Evolutionary conservation across 2,329 filamentous ascomycete genomes (phyloP).

Genomic region (Aspergillus thermomutatus): DNA sequence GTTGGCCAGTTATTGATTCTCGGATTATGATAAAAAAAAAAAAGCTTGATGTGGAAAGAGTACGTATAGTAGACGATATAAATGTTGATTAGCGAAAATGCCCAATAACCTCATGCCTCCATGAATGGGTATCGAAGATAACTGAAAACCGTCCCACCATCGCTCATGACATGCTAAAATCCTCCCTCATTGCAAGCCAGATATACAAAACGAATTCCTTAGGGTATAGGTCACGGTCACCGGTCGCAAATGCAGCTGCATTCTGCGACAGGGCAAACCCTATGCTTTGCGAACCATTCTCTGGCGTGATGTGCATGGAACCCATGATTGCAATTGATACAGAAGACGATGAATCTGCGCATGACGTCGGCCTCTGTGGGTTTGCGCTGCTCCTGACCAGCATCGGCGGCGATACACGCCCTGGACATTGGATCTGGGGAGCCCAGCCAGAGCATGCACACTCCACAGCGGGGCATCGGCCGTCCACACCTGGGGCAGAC

Average conservation of each 20-base stretch:
- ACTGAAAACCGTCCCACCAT: not conserved
- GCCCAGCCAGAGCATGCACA: conserved; percentile 62
- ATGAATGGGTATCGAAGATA: not conserved
- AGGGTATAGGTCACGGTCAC: conserved; percentile 12
- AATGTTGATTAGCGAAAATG: not conserved
- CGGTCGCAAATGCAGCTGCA: conserved; percentile 42
- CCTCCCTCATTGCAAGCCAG: not conserved
- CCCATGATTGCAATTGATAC: conserved; percentile 61
- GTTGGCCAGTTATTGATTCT: not conserved
- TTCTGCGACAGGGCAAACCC: conserved; percentile 39
- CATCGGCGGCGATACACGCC: conserved; percentile 34
- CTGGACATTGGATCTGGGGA: conserved; percentile 52
- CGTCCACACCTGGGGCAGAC: conserved; percentile 60
- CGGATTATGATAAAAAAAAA: not conserved
- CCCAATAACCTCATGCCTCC: not conserved
- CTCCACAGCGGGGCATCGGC: conserved; percentile 60
- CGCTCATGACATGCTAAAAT: not conserved
- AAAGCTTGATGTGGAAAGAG: not conserved
- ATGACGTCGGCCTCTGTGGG: conserved; percentile 44
- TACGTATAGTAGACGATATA: not conserved
- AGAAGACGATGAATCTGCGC: conserved; percentile 57
- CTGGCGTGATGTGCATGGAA: conserved; percentile 62
- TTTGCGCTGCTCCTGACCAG: conserved; percentile 23
- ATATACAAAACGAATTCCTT: not conserved
- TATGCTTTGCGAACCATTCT: conserved; percentile 54